Base-by-base conservation (phyloP, 1,139 yeast species). In the Taphrina deformans region DNA sequence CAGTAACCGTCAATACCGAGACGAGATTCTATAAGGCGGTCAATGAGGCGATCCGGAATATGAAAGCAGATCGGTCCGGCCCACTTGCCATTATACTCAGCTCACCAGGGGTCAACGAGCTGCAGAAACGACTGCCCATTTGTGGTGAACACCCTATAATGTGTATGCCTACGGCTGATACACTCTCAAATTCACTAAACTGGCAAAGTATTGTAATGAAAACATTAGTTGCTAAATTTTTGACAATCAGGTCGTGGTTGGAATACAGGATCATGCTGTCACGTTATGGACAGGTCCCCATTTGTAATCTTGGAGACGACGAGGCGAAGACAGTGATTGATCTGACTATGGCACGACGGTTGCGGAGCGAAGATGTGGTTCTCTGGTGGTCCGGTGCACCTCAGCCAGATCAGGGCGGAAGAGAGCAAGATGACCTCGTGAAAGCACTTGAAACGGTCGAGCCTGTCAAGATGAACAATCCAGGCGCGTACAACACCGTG, bases 321-420 rank as follows among this genome's bases (percentile, higher is more conserved):
- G 89, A 89, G 70, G 80, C 87, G 74, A 87, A 89, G 0, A 89
- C 84, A 71, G 78, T 91, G 71, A 88, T 93, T 69, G 99, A 93
- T 76, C 82, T 93, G 50, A 85, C 85, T 67, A 93, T 89, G 75
- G 96, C 98, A 0, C 81, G 99, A 72, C 82, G 86, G 66, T 80
- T 93, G 65, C 79, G 80, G 35, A 80, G 83, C 45, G 83, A 84
- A 62, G 85, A 86, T 69, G 83, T 89, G 62, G 87, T 92, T 1
- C 77, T 93, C 55, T 95, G 99, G 99, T 92, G 99, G 98, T 89
- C 96, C 0, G 83, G 85, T 1, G 81, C 81, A 41, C 89, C 96
- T 1, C 76, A 82, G 53, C 96, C 97, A 0, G 97, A 90, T 73
- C 87, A 85, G 73, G 97, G 97, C 45, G 97, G 97, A 0, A 75